Conservation (phyloP, 768 basidiomycete species). For the Rhizopogon vinicolor region DNA sequence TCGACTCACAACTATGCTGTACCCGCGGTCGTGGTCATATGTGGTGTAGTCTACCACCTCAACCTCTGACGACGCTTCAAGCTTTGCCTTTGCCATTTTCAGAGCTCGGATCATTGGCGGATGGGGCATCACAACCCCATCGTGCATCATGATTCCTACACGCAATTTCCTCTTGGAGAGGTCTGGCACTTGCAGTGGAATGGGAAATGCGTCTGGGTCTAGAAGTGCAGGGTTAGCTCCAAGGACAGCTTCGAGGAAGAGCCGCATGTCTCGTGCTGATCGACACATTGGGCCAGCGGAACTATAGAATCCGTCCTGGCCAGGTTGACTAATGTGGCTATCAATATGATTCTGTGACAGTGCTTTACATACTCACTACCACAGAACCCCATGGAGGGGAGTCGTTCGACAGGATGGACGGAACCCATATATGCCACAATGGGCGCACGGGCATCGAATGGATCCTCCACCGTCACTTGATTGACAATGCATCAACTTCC, state of each 20-base stretch:
- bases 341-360: conserved; percentile 8
- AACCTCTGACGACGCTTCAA: conserved; percentile 28
- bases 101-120: conserved; percentile 40
- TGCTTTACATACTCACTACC: conserved; percentile 14
- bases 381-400: conserved; percentile 8
- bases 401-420: conserved; percentile 33
- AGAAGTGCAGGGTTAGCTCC: conserved; percentile 34
- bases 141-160: conserved; percentile 30
- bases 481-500: neutral
- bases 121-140: conserved; percentile 33
- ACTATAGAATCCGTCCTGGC: conserved; percentile 29
- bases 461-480: conserved; percentile 31
- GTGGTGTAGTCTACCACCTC: conserved; percentile 34
- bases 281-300: conserved; percentile 30
- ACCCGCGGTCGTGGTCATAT: conserved; percentile 29
- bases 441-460: conserved; percentile 33
- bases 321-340: conserved; percentile 11
- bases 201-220: conserved; percentile 32
- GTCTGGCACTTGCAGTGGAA: conserved; percentile 22
- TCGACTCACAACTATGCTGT: conserved; percentile 27
- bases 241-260: conserved; percentile 13
- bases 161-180: conserved; percentile 23
- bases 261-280: conserved; percentile 16
- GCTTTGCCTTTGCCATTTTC: conserved; percentile 28
- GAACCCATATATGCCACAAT: conserved; percentile 36